Percentiles rank a stretch among this genome's conserved stretches.
phyloP scores from a whole-genome alignment of 306 rosid genomes.

The Pterocarpus santalinus region DNA sequence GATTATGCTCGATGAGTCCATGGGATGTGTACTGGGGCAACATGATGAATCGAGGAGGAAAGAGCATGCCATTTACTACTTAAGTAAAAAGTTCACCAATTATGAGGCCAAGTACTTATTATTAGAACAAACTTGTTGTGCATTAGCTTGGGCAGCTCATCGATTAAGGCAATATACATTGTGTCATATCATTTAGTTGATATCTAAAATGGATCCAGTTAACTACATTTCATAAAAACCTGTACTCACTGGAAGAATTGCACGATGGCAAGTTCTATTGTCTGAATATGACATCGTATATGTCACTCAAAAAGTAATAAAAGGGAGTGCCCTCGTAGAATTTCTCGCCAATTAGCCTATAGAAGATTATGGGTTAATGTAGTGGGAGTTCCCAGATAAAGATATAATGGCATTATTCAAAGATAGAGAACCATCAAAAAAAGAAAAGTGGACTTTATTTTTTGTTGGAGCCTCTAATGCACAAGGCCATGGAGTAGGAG shows the following conservation, averaged over 20 bases:
- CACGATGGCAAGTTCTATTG: neutral
- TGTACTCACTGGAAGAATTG: neutral
- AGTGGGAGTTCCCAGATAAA: neutral
- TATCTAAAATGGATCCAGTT: neutral
- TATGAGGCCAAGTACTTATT: neutral
- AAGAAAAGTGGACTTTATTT: neutral
- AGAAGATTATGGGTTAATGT: no score
- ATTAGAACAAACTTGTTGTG: neutral
- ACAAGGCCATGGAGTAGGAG: neutral
- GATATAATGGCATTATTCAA: neutral
- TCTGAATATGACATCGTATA: neutral
- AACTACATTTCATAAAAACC: neutral
- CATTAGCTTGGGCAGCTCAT: neutral
- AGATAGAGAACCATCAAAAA: neutral
- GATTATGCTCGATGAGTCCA: neutral
- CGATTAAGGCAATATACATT: neutral
- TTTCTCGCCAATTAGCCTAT: neutral
- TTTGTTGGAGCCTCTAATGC: neutral
- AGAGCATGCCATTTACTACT: neutral
- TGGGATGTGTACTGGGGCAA: neutral
- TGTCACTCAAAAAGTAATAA: neutral
- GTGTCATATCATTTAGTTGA: neutral
- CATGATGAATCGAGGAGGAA: neutral
- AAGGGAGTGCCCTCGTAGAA: neutral
- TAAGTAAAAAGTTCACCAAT: neutral